These are phyloP conservation scores for Calonectria pauciramosa DNA, from an alignment of 2,329 filamentous ascomycete species.

Conservation along the genomic window DNA sequence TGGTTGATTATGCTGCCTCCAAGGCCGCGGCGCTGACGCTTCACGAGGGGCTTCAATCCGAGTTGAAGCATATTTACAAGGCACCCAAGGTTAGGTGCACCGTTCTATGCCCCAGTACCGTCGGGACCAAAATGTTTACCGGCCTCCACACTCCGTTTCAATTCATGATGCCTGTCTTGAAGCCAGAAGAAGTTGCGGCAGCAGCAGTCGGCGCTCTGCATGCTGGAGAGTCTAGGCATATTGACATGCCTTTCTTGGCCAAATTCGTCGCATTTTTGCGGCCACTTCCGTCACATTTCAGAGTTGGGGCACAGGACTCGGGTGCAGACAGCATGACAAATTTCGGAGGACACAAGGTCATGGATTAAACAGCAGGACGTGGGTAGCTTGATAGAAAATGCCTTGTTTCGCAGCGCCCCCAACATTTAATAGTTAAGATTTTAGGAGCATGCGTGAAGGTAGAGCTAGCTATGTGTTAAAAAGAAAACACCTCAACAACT, in stretches of 20 bases:
- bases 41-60: not conserved
- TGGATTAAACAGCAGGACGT: not conserved
- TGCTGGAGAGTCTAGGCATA: not conserved
- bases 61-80: constrained; percentile 1
- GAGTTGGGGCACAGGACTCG: not conserved
- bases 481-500: not conserved
- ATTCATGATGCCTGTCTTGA: not conserved
- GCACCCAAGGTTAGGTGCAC: not conserved
- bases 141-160: not conserved
- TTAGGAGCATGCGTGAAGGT: not conserved
- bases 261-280: not conserved
- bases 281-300: not conserved
- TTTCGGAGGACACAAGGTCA: not conserved
- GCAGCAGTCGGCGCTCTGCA: not conserved
- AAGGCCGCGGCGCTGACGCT: not conserved
- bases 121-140: not conserved
- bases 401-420: not conserved
- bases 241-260: not conserved
- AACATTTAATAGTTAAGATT: not conserved
- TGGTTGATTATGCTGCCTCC: not conserved
- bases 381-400: not conserved
- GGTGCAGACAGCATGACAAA: not conserved
- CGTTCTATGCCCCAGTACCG: not conserved
- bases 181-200: not conserved
- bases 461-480: not conserved